A percentile compares a stretch with the other conserved stretches of the same genome.
phyloP scores from a whole-genome alignment of 257 asterid genomes.

The Solanum dulcamara region DNA sequence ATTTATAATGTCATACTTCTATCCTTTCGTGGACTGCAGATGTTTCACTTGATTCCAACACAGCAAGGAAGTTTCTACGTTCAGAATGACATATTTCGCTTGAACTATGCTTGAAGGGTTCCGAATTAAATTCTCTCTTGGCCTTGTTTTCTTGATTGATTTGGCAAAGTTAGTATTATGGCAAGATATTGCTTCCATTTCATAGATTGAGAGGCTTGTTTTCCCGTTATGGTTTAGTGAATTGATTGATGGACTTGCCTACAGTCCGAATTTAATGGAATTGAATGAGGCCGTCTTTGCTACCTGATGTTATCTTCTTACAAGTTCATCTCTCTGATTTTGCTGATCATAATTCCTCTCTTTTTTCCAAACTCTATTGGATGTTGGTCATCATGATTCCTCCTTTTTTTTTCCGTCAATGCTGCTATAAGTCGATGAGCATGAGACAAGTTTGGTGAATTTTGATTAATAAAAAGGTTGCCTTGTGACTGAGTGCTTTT shows the following conservation, averaged over 20 bases:
- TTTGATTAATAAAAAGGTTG: neutral
- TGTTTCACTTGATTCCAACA: constrained; percentile 95
- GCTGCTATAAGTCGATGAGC: neutral
- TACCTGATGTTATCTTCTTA: neutral
- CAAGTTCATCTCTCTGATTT: neutral
- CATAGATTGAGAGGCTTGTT: neutral
- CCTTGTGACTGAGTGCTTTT: neutral
- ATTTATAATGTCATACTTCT: neutral
- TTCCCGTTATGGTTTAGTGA: neutral
- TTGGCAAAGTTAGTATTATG: neutral
- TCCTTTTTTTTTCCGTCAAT: neutral
- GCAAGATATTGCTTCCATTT: neutral
- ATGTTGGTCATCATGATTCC: neutral
- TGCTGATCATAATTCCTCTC: neutral
- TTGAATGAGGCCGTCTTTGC: neutral
- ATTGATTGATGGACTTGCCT: neutral
- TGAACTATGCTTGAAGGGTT: constrained; percentile 59
- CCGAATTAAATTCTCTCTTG: neutral
- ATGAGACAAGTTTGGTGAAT: neutral
- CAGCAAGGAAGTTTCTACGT: constrained; percentile 80
- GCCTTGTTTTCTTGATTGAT: constrained; percentile 5
- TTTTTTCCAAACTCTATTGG: neutral
- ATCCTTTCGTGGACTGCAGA: constrained; percentile 27
- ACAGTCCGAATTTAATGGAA: neutral
- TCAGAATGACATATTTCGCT: constrained; percentile 80